Percentiles rank a stretch among this genome's conserved stretches.
phyloP scores from a whole-genome alignment of 768 basidiomycete species.

The Rhodotorula kratochvilovae region DNA sequence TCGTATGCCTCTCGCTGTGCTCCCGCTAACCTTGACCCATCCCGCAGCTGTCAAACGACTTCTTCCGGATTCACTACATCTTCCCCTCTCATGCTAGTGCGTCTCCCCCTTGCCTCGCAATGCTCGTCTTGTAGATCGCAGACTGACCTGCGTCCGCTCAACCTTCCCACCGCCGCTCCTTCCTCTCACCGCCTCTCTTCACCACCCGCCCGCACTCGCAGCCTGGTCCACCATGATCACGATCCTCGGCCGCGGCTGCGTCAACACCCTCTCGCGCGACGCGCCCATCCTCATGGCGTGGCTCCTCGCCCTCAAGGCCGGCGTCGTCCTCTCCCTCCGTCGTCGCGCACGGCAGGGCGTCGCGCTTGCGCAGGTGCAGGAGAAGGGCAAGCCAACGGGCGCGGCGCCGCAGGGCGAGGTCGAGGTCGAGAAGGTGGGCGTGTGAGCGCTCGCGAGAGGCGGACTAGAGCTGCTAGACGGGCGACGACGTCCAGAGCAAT shows the following conservation, averaged over 20 bases:
- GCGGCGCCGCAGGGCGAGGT: not conserved
- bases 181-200: not conserved
- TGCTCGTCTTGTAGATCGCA: not conserved
- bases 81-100: conserved; percentile 16
- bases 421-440: not conserved
- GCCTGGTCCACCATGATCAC: not conserved
- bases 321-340: conserved; percentile 10
- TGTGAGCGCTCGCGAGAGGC: not conserved
- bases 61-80: conserved; percentile 17
- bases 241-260: conserved; percentile 11
- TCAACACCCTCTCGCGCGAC: conserved; percentile 8
- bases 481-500: too few relatives aligned
- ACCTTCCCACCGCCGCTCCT: too few relatives aligned
- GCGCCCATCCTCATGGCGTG: conserved; percentile 18
- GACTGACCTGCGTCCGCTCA: not conserved
- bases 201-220: not conserved
- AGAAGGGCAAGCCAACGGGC: not conserved
- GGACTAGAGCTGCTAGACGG: not conserved
- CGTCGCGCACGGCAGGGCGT: not conserved
- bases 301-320: conserved; percentile 18
- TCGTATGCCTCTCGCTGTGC: too few relatives aligned
- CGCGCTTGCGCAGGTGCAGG: not conserved
- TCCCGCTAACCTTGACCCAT: not conserved
- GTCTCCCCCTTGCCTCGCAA: not conserved
- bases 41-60: conserved; percentile 4